Conservation (phyloP, 208 protist genomes). For the Acanthamoeba lenticulata region DNA sequence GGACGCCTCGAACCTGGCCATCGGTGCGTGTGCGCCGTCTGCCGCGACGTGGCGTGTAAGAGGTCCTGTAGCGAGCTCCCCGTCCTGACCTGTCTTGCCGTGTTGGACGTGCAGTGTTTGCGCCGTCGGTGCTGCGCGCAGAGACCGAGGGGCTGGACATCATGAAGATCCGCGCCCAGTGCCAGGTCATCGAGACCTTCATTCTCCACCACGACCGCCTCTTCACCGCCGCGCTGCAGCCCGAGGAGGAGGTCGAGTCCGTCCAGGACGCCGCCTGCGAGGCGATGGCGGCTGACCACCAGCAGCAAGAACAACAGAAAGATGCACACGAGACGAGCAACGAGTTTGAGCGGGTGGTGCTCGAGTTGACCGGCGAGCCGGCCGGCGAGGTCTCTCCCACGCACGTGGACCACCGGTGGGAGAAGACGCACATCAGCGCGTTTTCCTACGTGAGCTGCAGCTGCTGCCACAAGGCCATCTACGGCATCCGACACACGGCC, state of each 20-base stretch:
- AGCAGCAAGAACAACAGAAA: background rate
- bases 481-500: background rate
- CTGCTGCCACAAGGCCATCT: background rate
- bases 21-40: background rate
- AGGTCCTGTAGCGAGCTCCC: background rate
- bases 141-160: slow-evolving; percentile 32
- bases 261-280: background rate
- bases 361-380: background rate
- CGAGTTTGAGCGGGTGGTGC: background rate
- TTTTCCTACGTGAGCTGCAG: background rate
- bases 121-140: background rate
- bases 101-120: background rate
- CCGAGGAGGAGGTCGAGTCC: background rate
- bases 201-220: background rate
- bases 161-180: background rate
- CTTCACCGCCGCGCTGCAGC: background rate
- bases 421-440: background rate
- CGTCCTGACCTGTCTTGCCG: background rate
- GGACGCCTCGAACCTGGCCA: slow-evolving; percentile 20
- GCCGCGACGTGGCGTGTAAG: background rate
- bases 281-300: too few relatives aligned
- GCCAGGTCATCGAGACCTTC: background rate
- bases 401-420: background rate
- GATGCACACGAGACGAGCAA: background rate
- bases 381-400: background rate